A percentile compares a stretch with the other conserved stretches of the same genome.
phyloP scores from a whole-genome alignment of 257 asterid species.

The Nicotiana tomentosiformis region DNA sequence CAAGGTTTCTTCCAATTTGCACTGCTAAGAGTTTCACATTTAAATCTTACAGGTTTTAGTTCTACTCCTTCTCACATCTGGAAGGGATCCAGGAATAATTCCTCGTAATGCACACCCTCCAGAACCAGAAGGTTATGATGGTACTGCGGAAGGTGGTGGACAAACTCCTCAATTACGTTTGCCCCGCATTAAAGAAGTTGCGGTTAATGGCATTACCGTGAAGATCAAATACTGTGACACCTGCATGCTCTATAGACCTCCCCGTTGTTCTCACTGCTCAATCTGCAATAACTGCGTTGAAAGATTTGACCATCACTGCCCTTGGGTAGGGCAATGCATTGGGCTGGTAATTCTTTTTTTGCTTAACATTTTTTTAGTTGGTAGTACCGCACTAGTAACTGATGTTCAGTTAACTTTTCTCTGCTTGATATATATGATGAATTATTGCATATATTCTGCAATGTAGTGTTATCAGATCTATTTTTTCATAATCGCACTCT shows the following conservation, averaged over 20 bases:
- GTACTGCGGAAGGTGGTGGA: slow-evolving; percentile 59
- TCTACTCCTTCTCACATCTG: slow-evolving; percentile 89
- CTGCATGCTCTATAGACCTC: slow-evolving; percentile 98
- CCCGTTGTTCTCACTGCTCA: slow-evolving; percentile 98
- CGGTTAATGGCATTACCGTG: slow-evolving; percentile 72
- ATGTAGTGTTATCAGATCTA: background rate
- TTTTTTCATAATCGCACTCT: background rate
- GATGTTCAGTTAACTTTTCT: background rate
- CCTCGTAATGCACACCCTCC: slow-evolving; percentile 96
- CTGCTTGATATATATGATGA: background rate
- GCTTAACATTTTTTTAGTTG: background rate
- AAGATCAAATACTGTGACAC: slow-evolving; percentile 94
- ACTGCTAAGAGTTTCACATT: background rate
- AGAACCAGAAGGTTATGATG: slow-evolving; percentile 88
- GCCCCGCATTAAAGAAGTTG: slow-evolving; percentile 91
- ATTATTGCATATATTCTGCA: background rate
- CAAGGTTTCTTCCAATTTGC: background rate
- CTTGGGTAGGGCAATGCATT: slow-evolving; percentile 99
- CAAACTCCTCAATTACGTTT: slow-evolving; percentile 89
- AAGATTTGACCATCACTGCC: slow-evolving; percentile 95
- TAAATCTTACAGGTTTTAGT: slow-evolving; percentile 59
- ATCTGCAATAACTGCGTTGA: slow-evolving; percentile 97
- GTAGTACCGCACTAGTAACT: background rate
- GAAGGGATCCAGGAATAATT: slow-evolving; percentile 97
- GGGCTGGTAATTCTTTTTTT: slow-evolving; percentile 53